Percentiles rank a stretch among this genome's conserved stretches.
phyloP scores from a whole-genome alignment of 75 land plant species.

The Selaginella tamariscina region DNA sequence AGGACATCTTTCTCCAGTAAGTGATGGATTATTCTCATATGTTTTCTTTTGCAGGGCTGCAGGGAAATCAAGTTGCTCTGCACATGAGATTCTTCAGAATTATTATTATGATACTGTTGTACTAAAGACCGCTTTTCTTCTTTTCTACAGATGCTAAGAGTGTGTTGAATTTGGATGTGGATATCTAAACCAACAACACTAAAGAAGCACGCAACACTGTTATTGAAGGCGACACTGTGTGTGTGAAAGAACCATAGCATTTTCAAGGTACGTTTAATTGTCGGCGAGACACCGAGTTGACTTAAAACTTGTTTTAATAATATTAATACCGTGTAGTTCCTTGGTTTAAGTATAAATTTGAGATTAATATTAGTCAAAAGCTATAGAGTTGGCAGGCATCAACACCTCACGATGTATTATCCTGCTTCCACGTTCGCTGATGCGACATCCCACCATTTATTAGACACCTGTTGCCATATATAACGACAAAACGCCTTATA shows the following conservation, averaged over 20 bases:
- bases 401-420: background rate
- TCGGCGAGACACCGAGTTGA: background rate
- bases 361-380: background rate
- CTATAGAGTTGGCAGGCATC: background rate
- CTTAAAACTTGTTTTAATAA: too few species aligned
- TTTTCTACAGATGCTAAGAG: background rate
- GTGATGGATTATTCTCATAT: background rate
- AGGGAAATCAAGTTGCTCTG: background rate
- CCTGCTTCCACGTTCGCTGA: background rate
- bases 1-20: background rate
- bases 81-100: too few species aligned
- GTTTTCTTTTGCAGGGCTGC: too few species aligned
- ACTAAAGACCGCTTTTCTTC: too few species aligned
- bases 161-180: background rate
- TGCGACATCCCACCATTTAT: background rate
- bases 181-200: background rate
- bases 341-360: too few species aligned
- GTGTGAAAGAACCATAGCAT: background rate
- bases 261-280: background rate
- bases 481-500: too few species aligned
- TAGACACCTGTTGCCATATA: too few species aligned
- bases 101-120: too few species aligned
- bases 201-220: background rate
- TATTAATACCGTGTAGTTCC: too few species aligned
- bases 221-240: background rate